These are phyloP conservation scores for Zygotorulaspora mrakii DNA, from an alignment of 1,139 yeast genomes.

Conservation along the genomic window DNA sequence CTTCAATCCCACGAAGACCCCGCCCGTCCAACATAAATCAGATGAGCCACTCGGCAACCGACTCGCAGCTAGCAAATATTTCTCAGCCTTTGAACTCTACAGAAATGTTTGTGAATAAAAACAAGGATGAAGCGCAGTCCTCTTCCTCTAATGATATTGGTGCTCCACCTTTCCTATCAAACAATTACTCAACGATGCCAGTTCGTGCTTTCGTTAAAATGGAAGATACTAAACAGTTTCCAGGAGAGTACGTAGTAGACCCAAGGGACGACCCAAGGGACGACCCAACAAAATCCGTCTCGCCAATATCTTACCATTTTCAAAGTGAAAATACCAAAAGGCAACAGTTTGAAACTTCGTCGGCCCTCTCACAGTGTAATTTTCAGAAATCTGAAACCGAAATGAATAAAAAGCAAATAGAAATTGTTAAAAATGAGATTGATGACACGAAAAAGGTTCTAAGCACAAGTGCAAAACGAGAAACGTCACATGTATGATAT, in stretches of 20 bases:
- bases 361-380: no score
- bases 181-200: conserved; percentile 4
- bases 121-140: conserved; percentile 22
- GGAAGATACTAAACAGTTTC: conserved; percentile 7
- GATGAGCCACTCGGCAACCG: conserved; percentile 6
- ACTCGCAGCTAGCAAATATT: conserved; percentile 1
- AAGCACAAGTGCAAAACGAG: no score
- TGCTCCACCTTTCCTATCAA: conserved; percentile 5
- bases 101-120: conserved; percentile 34
- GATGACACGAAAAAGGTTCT: no score
- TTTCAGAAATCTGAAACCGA: no score
- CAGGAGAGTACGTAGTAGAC: conserved; percentile 10
- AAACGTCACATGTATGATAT: background rate
- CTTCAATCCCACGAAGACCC: conserved; percentile 23
- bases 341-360: no score
- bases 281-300: background rate
- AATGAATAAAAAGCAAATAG: no score
- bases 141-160: conserved; percentile 12
- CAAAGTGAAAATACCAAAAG: background rate
- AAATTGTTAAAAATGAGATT: no score
- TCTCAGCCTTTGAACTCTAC: conserved; percentile 27
- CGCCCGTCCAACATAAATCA: conserved; percentile 9
- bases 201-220: conserved; percentile 16
- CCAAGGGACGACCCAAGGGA: conserved; percentile 4
- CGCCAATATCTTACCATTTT: background rate